These are phyloP conservation scores for Erythrophleum fordii DNA, from an alignment of 306 rosid genomes.

Conservation along the genomic window DNA sequence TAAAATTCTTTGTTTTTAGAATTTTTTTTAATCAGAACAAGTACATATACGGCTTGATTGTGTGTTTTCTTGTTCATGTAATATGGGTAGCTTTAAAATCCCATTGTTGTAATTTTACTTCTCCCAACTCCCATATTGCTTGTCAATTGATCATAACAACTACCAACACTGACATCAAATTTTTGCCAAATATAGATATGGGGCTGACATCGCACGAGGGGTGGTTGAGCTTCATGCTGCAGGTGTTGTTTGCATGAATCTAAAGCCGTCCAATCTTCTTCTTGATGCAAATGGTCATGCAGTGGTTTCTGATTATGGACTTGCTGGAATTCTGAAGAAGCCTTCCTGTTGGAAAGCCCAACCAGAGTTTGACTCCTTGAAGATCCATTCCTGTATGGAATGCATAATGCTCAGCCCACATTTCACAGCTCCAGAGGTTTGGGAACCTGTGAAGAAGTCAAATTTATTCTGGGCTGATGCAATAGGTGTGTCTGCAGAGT, in stretches of 20 bases:
- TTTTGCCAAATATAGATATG: slow-evolving; percentile 66
- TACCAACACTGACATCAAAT: slow-evolving; percentile 35
- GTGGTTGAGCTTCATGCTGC: slow-evolving; percentile 99
- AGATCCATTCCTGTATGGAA: slow-evolving; percentile 94
- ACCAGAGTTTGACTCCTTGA: slow-evolving; percentile 73
- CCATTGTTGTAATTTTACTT: slow-evolving; percentile 11
- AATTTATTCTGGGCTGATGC: slow-evolving; percentile 93
- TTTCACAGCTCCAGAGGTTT: slow-evolving; percentile 96
- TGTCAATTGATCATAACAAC: slow-evolving; percentile 15
- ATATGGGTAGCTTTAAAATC: slow-evolving; percentile 3
- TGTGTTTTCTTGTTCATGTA: slow-evolving; percentile 27
- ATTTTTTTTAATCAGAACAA: background rate
- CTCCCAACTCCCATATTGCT: background rate
- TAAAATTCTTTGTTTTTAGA: background rate
- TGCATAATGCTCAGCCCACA: slow-evolving; percentile 98
- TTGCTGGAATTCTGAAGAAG: slow-evolving; percentile 92
- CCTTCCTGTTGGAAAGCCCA: slow-evolving; percentile 90
- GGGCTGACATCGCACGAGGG: slow-evolving; percentile 96
- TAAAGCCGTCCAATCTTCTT: slow-evolving; percentile 96
- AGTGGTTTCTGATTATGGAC: slow-evolving; percentile 96
- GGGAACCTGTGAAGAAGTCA: slow-evolving; percentile 95
- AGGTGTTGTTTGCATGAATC: slow-evolving; percentile 94
- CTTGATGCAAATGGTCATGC: slow-evolving; percentile 89
- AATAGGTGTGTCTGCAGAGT: slow-evolving; percentile 86
- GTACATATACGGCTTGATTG: slow-evolving; percentile 17